These are phyloP conservation scores for Citrus reticulata DNA, from an alignment of 345 rosid genomes.

Conservation along the genomic window DNA sequence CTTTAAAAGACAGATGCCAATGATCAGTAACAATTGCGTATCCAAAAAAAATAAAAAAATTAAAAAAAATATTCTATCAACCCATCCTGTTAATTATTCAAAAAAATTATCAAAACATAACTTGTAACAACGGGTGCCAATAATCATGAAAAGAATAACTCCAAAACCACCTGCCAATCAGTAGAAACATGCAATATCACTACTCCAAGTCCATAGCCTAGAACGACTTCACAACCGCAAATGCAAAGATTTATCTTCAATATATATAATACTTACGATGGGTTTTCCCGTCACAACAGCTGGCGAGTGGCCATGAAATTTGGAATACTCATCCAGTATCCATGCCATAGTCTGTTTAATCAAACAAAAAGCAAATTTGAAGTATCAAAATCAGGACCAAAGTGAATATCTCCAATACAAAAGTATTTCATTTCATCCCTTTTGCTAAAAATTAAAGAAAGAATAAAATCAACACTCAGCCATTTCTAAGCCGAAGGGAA, in stretches of 20 bases:
- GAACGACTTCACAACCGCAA: background rate
- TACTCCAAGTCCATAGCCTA: background rate
- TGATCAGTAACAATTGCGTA: background rate
- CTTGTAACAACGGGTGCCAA: background rate
- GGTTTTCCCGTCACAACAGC: constrained; percentile 96
- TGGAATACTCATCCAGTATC: constrained; percentile 96
- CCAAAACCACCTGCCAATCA: background rate
- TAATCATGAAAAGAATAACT: background rate
- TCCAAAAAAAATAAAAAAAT: no score
- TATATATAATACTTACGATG: constrained; percentile 41
- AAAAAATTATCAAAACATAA: background rate
- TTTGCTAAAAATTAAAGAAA: background rate
- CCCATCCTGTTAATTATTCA: background rate
- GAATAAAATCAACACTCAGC: background rate
- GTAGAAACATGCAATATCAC: background rate
- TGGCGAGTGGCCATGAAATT: constrained; percentile 92
- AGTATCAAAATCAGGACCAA: background rate
- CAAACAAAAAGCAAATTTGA: constrained; percentile 1
- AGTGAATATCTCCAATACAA: background rate
- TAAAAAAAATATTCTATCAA: background rate
- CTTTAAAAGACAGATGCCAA: background rate
- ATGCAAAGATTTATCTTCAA: background rate
- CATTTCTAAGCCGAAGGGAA: background rate
- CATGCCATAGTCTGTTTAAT: constrained; percentile 90
- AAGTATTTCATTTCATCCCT: background rate